Evolutionary conservation across 2,329 filamentous ascomycete species (phyloP).

Genomic region (Verticillium klebahnii): DNA sequence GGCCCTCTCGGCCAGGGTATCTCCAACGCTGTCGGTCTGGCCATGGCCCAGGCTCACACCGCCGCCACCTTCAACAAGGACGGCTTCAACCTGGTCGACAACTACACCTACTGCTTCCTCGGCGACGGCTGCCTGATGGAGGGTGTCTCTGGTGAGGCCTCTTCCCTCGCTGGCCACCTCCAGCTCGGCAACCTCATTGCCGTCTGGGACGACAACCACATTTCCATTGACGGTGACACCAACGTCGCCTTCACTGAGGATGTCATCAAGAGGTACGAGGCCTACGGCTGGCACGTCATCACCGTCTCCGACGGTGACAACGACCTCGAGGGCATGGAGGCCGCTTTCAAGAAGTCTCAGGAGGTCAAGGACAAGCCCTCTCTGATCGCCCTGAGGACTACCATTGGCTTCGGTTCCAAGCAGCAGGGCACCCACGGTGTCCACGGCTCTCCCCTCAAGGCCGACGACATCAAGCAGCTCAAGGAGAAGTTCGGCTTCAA

Average conservation of each 20-base stretch:
- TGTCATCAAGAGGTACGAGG: conserved; percentile 87
- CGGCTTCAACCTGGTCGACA: conserved; percentile 84
- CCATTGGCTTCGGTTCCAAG: conserved; percentile 92
- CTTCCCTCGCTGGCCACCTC: conserved; percentile 88
- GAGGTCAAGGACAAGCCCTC: conserved; percentile 93
- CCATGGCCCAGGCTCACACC: conserved; percentile 91
- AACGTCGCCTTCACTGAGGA: conserved; percentile 97
- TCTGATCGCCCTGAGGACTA: conserved; percentile 94
- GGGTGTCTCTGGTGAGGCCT: conserved; percentile 91
- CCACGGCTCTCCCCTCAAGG: conserved; percentile 93
- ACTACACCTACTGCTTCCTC: conserved; percentile 96
- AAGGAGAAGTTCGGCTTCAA: conserved; percentile 97
- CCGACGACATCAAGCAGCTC: conserved; percentile 87
- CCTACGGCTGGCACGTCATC: conserved; percentile 93
- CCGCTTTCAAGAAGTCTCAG: conserved; percentile 79
- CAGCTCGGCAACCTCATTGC: conserved; percentile 96
- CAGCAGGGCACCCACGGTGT: conserved; percentile 92
- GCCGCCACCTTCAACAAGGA: conserved; percentile 95
- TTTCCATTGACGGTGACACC: conserved; percentile 91
- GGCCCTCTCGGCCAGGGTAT: conserved; percentile 97
- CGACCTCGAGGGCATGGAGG: conserved; percentile 83
- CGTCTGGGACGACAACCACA: conserved; percentile 98
- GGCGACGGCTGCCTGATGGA: conserved; percentile 99
- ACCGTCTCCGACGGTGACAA: conserved; percentile 82
- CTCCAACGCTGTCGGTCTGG: conserved; percentile 94